Evolutionary conservation across 768 basidiomycete genomes (phyloP).

Genomic region (Pisolithus marmoratus): DNA sequence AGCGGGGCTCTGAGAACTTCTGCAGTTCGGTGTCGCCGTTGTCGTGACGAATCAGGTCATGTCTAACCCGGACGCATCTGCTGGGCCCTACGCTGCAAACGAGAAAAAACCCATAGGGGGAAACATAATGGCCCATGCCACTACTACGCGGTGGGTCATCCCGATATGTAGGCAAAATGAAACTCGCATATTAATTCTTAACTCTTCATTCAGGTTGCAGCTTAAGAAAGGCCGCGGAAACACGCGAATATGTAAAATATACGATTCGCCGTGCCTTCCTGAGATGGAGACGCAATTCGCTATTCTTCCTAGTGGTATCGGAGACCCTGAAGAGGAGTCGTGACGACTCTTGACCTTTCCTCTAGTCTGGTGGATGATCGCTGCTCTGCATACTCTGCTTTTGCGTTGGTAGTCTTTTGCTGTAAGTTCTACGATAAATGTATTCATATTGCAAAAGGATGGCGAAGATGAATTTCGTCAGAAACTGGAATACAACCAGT

Average conservation of each 20-base stretch:
- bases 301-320: conserved; percentile 86
- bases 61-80: conserved; percentile 95
- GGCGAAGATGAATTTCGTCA: neutral
- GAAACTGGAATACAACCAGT: conserved; percentile 35
- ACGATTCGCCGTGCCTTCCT: conserved; percentile 95
- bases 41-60: conserved; percentile 98
- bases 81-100: conserved; percentile 81
- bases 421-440: conserved; percentile 5
- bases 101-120: conserved; percentile 99
- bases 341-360: conserved; percentile 22
- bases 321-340: conserved; percentile 87
- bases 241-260: conserved; percentile 93
- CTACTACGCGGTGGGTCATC: conserved; percentile 76
- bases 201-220: conserved; percentile 53
- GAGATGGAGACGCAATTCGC: conserved; percentile 96
- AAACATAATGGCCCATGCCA: conserved; percentile 98
- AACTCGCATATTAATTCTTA: conserved; percentile 2
- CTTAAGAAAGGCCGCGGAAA: conserved; percentile 89
- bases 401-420: neutral
- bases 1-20: conserved; percentile 4
- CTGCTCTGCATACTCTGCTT: neutral
- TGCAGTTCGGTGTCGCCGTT: conserved; percentile 93
- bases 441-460: conserved; percentile 8
- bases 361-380: neutral
- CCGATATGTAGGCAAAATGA: neutral